Base-by-base conservation (phyloP, 495 filamentous ascomycete genomes). In the Barbatosphaeria neglecta region DNA sequence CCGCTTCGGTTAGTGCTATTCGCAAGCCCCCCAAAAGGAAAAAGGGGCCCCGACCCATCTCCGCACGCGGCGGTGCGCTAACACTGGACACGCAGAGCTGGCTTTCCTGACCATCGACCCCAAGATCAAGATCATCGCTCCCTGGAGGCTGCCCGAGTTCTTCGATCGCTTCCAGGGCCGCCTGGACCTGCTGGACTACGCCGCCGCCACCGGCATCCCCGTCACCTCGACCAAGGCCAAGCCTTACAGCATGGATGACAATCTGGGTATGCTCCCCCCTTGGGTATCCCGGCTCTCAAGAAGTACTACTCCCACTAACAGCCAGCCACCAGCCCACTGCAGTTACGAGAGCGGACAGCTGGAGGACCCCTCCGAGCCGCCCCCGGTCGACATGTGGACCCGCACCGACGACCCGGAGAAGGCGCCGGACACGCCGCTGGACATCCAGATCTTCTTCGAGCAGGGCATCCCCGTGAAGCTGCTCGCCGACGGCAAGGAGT, bases 211-310 rank as follows among this genome's bases (percentile, higher is more conserved):
- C 56, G 78, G 78, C 54, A 90, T 95, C 47, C 89, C 90, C 24
- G 88, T 95, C 50, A 83, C 81, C 38, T 86, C 81, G 51, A 90
- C 65, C 49, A 95, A 93, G 75, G 74, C 80, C 9, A 35, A 35
- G 67, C 87, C 88, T 41, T 95, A 83, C 82, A 77, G 69, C 54
- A 85, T 84, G 79, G 88, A 93, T 52, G 86, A 87, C 66, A 95
- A 95, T 72, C 69, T 92, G 49, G 87, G 31, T 35, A 35, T 6
- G 31, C 13, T 35, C 7, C n/a, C n/a, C n/a, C n/a, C n/a, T n/a
- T n/a, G n/a, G n/a, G n/a, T n/a, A n/a, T n/a, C n/a, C n/a, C n/a
- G n/a, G 6, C 31, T 15, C 13, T 16, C 2, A 35, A 11, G 11
- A 33, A 11, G 13, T 31, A 10, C 31, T 6, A 13, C 9, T 33